A percentile compares a stretch with the other conserved stretches of the same genome.
Conservation (phyloP, 2,329 filamentous ascomycete species). For the Colletotrichum sp. region DNA sequence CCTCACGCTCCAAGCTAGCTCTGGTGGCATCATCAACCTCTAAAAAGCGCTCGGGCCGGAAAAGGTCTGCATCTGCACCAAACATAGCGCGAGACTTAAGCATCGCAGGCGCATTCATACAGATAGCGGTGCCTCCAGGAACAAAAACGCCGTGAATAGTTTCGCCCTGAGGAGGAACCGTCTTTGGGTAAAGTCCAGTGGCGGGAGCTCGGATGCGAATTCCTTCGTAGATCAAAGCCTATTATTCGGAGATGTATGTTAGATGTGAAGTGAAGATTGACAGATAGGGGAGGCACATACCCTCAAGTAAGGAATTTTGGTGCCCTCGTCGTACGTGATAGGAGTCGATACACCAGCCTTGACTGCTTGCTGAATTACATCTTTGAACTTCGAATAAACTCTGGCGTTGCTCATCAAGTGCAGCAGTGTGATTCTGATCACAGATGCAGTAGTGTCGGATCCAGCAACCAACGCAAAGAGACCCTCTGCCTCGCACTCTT, state of each 20-base stretch:
- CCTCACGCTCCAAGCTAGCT: constrained; percentile 48
- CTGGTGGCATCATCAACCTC: constrained; percentile 34
- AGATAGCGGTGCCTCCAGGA: constrained; percentile 46
- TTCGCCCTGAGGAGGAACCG: background rate
- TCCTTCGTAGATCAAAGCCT: constrained; percentile 7
- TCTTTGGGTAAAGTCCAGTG: background rate
- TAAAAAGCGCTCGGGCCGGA: constrained; percentile 56
- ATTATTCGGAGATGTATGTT: background rate
- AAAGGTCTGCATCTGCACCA: constrained; percentile 46
- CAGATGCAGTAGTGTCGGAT: constrained; percentile 62
- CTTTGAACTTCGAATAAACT: constrained; percentile 49
- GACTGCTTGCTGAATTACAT: constrained; percentile 47
- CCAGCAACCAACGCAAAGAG: constrained; percentile 49
- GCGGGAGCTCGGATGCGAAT: background rate
- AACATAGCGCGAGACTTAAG: constrained; percentile 47
- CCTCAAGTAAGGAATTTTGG: background rate
- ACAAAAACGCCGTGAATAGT: constrained; percentile 34
- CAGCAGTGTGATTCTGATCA: constrained; percentile 57
- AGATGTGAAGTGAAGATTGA: background rate
- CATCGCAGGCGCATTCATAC: constrained; percentile 34
- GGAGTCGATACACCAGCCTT: constrained; percentile 25
- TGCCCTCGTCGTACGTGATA: background rate
- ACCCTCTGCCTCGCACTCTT: constrained; percentile 32
- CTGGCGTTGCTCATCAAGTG: constrained; percentile 56
- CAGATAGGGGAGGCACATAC: background rate